These are phyloP conservation scores for Plantago major DNA, from an alignment of 257 asterid species.

Conservation along the genomic window DNA sequence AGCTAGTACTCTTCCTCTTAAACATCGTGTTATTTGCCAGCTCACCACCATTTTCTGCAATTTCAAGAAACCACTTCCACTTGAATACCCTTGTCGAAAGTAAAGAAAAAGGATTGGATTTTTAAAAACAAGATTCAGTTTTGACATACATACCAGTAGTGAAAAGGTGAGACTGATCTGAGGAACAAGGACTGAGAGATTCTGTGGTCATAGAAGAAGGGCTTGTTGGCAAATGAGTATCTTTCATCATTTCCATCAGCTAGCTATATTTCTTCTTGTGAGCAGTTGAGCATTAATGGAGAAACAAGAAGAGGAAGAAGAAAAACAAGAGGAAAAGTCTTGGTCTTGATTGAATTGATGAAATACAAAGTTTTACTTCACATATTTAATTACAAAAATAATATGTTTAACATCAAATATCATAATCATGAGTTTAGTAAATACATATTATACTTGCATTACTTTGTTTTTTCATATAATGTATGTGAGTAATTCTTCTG, in stretches of 20 bases:
- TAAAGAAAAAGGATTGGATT: neutral
- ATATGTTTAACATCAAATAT: no score
- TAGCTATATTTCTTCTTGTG: neutral
- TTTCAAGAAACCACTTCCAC: neutral
- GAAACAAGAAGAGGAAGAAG: slow-evolving; percentile 20
- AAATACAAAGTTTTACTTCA: no score
- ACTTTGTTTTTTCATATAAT: no score
- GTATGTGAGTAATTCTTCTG: no score
- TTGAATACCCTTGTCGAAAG: neutral
- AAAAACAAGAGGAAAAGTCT: slow-evolving; percentile 22
- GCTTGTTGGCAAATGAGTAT: slow-evolving; percentile 34
- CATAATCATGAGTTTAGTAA: no score
- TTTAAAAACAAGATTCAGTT: neutral
- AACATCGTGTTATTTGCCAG: slow-evolving; percentile 27
- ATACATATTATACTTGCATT: no score
- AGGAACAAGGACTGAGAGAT: slow-evolving; percentile 35
- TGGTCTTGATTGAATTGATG: neutral
- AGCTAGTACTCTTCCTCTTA: slow-evolving; percentile 42
- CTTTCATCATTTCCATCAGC: slow-evolving; percentile 19
- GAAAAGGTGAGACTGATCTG: slow-evolving; percentile 31
- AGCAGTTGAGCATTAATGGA: neutral
- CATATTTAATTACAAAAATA: no score
- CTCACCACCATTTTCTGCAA: slow-evolving; percentile 39
- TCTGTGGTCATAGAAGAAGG: slow-evolving; percentile 23
- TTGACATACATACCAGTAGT: slow-evolving; percentile 25